A percentile compares a stretch with the other conserved stretches of the same genome.
Evolutionary conservation across 2,329 filamentous ascomycete species (phyloP).

Genomic region (Capronia americana): DNA sequence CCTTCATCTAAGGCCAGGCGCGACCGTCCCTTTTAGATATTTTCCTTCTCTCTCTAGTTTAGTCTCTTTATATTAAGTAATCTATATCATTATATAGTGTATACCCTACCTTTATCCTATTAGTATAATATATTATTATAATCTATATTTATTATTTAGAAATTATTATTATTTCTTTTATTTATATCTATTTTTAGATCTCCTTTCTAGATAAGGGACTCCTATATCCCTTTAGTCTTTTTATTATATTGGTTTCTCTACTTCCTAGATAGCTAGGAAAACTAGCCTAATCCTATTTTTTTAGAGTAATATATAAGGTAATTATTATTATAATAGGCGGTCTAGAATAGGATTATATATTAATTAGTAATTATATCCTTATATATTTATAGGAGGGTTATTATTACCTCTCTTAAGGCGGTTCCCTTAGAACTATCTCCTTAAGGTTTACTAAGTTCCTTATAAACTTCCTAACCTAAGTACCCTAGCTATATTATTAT

Average conservation of each 20-base stretch:
- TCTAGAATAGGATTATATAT: not conserved
- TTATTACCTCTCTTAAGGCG: not conserved
- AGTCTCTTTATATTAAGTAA: no score
- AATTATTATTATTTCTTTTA: not conserved
- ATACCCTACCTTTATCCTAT: no score
- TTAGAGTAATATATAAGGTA: not conserved
- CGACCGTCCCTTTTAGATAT: no score
- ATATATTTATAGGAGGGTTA: not conserved
- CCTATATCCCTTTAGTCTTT: not conserved
- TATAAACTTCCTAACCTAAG: not conserved
- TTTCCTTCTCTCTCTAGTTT: no score
- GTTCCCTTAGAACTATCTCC: no score
- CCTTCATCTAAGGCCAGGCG: no score
- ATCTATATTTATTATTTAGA: not conserved
- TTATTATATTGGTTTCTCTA: not conserved
- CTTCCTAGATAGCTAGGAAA: no score
- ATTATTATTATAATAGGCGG: not conserved
- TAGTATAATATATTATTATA: no score
- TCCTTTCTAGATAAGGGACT: not conserved
- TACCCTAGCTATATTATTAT: slow-evolving; percentile 1
- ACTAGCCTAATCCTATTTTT: not conserved
- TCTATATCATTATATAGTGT: no score
- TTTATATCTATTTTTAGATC: not conserved
- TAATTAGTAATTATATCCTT: not conserved
- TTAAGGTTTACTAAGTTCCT: not conserved